phyloP scores from a whole-genome alignment of 2,329 filamentous ascomycete genomes.

The Aspergillus sp. region DNA sequence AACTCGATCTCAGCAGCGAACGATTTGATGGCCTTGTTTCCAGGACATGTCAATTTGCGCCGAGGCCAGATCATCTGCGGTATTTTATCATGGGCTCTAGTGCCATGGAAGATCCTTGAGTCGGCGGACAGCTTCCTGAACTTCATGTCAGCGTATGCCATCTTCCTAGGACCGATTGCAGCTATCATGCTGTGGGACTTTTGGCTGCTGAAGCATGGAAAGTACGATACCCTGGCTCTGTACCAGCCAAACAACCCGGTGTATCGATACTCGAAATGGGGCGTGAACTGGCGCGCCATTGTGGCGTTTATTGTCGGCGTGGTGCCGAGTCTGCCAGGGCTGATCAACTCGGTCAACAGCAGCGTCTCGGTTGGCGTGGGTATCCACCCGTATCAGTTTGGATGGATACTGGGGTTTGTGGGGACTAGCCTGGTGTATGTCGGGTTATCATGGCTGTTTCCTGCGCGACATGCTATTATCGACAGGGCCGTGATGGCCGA shows the following conservation, averaged over 20 bases:
- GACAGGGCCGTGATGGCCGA: slow-evolving; percentile 38
- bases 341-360: slow-evolving; percentile 49
- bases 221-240: slow-evolving; percentile 55
- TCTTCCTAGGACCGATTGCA: slow-evolving; percentile 67
- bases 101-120: slow-evolving; percentile 66
- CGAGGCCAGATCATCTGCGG: slow-evolving; percentile 60
- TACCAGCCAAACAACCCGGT: slow-evolving; percentile 51
- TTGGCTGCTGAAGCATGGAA: slow-evolving; percentile 56
- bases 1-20: slow-evolving; percentile 55
- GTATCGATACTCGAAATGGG: slow-evolving; percentile 54
- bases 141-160: slow-evolving; percentile 67
- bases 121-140: slow-evolving; percentile 61
- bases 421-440: slow-evolving; percentile 60
- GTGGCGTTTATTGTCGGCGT: slow-evolving; percentile 60
- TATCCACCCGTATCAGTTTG: slow-evolving; percentile 62
- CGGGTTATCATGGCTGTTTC: slow-evolving; percentile 51
- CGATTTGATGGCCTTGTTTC: slow-evolving; percentile 58
- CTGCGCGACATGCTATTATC: slow-evolving; percentile 55
- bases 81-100: slow-evolving; percentile 60
- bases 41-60: slow-evolving; percentile 58
- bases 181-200: slow-evolving; percentile 63
- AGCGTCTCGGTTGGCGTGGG: slow-evolving; percentile 48
- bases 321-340: slow-evolving; percentile 59
- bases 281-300: slow-evolving; percentile 63
- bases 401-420: slow-evolving; percentile 66